These are phyloP conservation scores for Pleodorina starrii DNA, from an alignment of 139 green algal species.

Conservation along the genomic window DNA sequence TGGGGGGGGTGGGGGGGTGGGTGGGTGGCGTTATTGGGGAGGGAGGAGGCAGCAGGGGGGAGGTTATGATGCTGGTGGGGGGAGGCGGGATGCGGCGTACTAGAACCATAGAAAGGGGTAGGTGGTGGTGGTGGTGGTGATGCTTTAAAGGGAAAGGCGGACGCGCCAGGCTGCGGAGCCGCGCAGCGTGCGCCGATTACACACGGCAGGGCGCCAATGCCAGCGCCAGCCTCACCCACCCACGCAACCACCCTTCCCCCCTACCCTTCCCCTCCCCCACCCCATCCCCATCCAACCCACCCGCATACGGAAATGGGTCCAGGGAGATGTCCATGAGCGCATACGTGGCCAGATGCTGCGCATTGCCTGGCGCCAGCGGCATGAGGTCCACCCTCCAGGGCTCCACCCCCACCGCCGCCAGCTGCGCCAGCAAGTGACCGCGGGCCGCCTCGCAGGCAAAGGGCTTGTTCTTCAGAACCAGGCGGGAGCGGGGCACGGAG, in stretches of 20 bases:
- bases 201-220: too few relatives aligned
- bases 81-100: too few relatives aligned
- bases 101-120: too few relatives aligned
- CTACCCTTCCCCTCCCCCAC: background rate
- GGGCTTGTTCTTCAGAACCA: slow-evolving; percentile 98
- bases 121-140: too few relatives aligned
- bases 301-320: slow-evolving; percentile 97
- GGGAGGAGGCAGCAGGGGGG: too few relatives aligned
- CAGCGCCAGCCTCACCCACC: background rate
- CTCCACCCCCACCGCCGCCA: slow-evolving; percentile 73
- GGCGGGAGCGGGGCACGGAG: slow-evolving; percentile 76
- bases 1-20: too few relatives aligned
- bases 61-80: too few relatives aligned
- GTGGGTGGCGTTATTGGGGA: too few relatives aligned
- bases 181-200: too few relatives aligned
- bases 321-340: slow-evolving; percentile 89
- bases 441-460: slow-evolving; percentile 88
- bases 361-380: slow-evolving; percentile 81
- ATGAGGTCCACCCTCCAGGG: slow-evolving; percentile 89
- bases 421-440: slow-evolving; percentile 59
- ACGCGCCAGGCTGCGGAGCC: too few relatives aligned
- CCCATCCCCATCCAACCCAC: slow-evolving; percentile 43
- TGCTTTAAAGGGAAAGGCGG: too few relatives aligned
- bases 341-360: slow-evolving; percentile 91
- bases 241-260: background rate